Percentiles rank a stretch among this genome's conserved stretches.
Evolutionary conservation across 2,329 filamentous ascomycete genomes (phyloP).

Genomic region (Cladosporium sp.): DNA sequence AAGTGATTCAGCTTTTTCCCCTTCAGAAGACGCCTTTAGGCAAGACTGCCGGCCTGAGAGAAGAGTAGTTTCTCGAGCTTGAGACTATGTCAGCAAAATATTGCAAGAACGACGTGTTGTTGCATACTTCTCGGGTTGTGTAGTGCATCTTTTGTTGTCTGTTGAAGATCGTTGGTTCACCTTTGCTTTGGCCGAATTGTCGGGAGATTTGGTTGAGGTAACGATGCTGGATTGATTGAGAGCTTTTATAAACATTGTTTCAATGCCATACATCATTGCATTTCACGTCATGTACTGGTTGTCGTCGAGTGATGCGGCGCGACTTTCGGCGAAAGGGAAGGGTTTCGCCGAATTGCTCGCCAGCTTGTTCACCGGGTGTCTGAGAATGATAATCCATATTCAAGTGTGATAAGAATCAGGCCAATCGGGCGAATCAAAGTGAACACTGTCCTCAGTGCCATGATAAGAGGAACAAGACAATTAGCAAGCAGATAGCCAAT

Average conservation of each 20-base stretch:
- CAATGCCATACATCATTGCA: not conserved
- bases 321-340: not conserved
- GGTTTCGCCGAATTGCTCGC: not conserved
- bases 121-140: not conserved
- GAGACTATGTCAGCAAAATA: not conserved
- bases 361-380: not conserved
- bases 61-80: constrained; percentile 96
- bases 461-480: not conserved
- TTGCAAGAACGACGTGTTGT: not conserved
- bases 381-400: not conserved
- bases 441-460: not conserved
- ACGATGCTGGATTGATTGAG: not conserved
- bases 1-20: constrained; percentile 87
- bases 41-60: constrained; percentile 82
- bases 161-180: not conserved
- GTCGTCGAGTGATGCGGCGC: not conserved
- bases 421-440: not conserved
- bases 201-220: not conserved
- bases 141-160: not conserved
- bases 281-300: not conserved
- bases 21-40: constrained; percentile 82
- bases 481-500: not conserved
- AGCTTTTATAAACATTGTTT: not conserved
- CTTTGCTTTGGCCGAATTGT: not conserved
- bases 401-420: not conserved